These are phyloP conservation scores for Brettanomyces bruxellensis DNA, from an alignment of 805 yeast genomes.

Conservation along the genomic window DNA sequence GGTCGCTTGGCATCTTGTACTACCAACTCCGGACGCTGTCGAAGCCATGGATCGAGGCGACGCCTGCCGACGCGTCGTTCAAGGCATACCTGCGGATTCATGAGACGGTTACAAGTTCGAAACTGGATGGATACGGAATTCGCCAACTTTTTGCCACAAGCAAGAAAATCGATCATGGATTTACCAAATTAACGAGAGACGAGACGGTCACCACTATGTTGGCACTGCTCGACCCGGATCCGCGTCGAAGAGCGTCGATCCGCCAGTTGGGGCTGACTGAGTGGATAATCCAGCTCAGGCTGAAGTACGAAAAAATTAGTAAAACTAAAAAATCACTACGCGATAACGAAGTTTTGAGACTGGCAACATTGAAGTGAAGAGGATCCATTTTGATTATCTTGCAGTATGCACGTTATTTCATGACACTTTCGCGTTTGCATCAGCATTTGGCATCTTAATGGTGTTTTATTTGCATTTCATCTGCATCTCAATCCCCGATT, in stretches of 20 bases:
- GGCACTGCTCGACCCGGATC: slow-evolving; percentile 24
- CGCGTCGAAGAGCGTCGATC: slow-evolving; percentile 12
- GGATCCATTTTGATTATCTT: background rate
- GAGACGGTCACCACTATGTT: slow-evolving; percentile 9
- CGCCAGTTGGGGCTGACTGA: slow-evolving; percentile 15
- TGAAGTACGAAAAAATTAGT: slow-evolving; percentile 10
- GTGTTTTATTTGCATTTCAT: too few species aligned
- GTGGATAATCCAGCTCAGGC: slow-evolving; percentile 24
- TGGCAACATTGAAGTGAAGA: slow-evolving; percentile 1
- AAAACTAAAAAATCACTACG: slow-evolving; percentile 3
- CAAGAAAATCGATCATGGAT: slow-evolving; percentile 7
- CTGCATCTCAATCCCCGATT: too few species aligned
- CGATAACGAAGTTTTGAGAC: slow-evolving; percentile 16
- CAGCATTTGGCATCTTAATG: too few species aligned
- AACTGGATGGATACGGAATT: slow-evolving; percentile 13
- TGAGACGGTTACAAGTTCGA: slow-evolving; percentile 6
- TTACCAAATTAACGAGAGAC: slow-evolving; percentile 8
- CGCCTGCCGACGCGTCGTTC: slow-evolving; percentile 9
- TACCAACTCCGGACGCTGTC: slow-evolving; percentile 34
- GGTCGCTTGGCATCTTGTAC: slow-evolving; percentile 45
- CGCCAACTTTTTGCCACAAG: slow-evolving; percentile 5
- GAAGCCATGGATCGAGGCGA: slow-evolving; percentile 40
- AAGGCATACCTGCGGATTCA: slow-evolving; percentile 14
- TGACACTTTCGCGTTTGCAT: too few species aligned
- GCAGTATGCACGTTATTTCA: too few species aligned